Conservation (phyloP, 805 yeast genomes). For the Pichia membranifaciens region DNA sequence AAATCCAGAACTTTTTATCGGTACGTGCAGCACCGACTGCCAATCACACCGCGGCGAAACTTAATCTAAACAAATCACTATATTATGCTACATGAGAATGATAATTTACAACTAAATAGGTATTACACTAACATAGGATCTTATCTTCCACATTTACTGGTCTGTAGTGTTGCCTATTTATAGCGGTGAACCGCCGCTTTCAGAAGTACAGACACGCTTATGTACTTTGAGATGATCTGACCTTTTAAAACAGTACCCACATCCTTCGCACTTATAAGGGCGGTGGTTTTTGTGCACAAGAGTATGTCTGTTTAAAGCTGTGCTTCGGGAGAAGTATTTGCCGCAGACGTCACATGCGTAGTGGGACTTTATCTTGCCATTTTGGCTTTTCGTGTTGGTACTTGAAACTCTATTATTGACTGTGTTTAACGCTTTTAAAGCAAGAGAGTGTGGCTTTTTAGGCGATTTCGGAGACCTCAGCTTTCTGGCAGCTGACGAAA, state of each 20-base stretch:
- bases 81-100: no score
- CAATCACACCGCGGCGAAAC: slow-evolving; percentile 5
- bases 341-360: slow-evolving; percentile 23
- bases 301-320: slow-evolving; percentile 25
- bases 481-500: no score
- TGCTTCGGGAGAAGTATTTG: slow-evolving; percentile 25
- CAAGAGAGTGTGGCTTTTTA: no score
- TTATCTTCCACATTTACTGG: no score
- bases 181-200: no score
- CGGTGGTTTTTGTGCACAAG: slow-evolving; percentile 25
- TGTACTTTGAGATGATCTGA: slow-evolving; percentile 27
- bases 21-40: not conserved
- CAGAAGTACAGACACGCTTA: slow-evolving; percentile 8
- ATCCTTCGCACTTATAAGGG: slow-evolving; percentile 23
- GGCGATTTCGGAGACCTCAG: no score
- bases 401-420: not conserved
- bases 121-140: no score
- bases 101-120: no score
- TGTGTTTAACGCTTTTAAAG: no score
- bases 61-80: no score
- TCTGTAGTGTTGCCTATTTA: no score
- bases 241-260: slow-evolving; percentile 26
- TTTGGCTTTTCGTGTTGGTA: not conserved
- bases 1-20: no score
- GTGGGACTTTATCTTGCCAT: not conserved